A percentile compares a stretch with the other conserved stretches of the same genome.
Conservation (phyloP, 1,284 basidiomycete species). For the Heterobasidion occidentale region DNA sequence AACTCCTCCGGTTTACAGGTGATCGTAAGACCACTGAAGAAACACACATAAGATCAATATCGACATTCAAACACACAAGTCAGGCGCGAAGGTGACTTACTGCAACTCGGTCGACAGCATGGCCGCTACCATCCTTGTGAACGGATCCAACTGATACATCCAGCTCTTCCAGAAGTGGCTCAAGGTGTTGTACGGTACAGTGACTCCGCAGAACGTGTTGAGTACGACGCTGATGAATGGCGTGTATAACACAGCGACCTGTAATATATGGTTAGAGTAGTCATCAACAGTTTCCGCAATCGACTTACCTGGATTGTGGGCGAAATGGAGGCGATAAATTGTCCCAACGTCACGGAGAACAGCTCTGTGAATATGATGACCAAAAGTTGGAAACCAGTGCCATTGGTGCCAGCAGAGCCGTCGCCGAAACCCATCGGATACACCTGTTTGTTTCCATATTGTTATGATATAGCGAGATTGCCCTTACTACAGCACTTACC, state of each 20-base stretch:
- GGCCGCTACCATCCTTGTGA: constrained; percentile 66
- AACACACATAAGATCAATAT: constrained; percentile 4
- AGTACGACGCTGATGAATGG: constrained; percentile 70
- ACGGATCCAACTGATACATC: constrained; percentile 66
- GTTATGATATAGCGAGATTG: constrained; percentile 17
- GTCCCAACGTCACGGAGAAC: constrained; percentile 75
- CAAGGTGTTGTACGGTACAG: constrained; percentile 66
- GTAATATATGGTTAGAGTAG: constrained; percentile 14
- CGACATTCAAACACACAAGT: too few relatives aligned
- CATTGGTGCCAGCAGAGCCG: constrained; percentile 48
- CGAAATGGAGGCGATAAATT: constrained; percentile 69
- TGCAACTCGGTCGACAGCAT: constrained; percentile 79
- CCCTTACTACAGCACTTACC: constrained; percentile 25
- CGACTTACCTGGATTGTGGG: constrained; percentile 51
- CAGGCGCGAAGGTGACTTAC: constrained; percentile 25
- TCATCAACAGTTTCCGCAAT: neutral
- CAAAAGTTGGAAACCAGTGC: constrained; percentile 72
- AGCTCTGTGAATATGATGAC: constrained; percentile 66
- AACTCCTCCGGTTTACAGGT: constrained; percentile 65
- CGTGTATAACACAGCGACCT: constrained; percentile 76
- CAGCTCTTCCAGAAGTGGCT: constrained; percentile 70
- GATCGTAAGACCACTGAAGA: constrained; percentile 53
- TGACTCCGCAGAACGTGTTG: constrained; percentile 74
- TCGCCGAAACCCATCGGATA: constrained; percentile 71
- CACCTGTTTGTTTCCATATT: constrained; percentile 29